Base-by-base conservation (phyloP, 176 grass and related monocot species). In the Thinopyrum elongatum region DNA sequence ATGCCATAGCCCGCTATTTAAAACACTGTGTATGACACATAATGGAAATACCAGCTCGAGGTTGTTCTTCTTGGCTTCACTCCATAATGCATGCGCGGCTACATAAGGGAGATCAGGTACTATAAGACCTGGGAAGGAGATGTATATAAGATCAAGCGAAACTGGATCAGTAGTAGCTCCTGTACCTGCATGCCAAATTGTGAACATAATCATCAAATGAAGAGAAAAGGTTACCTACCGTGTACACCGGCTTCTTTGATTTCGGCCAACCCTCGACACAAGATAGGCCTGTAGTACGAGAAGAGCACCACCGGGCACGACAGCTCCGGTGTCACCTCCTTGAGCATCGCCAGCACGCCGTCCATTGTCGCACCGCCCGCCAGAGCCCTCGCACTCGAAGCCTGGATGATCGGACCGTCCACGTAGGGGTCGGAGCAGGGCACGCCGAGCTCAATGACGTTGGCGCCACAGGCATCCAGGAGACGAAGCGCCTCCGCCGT, bases 391-490 rank as follows among this genome's bases (percentile, higher is more conserved):
- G 89, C 87, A 34, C 80, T 55, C 65, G 95, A 94, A 22, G 91
- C 91, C 84, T 93, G 91, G 70, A 98, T 95, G 74, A 93, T 87
- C 0, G 91, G 77, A 21, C 95, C 95, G 30, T 98, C 95, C 21
- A 77, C 74, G 61, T 87, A 87, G 42, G 95, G 95, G 80, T 98
- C 93, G 13, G 93, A 93, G 85, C 87, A 98, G 0, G 95, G 95
- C 44, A 98, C 4, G 61, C 95, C 95, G 51, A 98, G 89, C 92
- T 98, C 95, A 66, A 98, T 95, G 85, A 95, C 79, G 46, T 95
- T 91, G 16, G 93, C 92, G 27, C 95, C 95, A 34, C 85, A 92
- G 21, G 89, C 86, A 55, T 95, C 95, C 12, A 98, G 91, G 27
- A 98, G 27, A 27, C 88, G 88, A 53, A 98, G 65, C 46, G 95